Conservation (phyloP, 75 land plant genomes). For the Ceratopteris richardii region DNA sequence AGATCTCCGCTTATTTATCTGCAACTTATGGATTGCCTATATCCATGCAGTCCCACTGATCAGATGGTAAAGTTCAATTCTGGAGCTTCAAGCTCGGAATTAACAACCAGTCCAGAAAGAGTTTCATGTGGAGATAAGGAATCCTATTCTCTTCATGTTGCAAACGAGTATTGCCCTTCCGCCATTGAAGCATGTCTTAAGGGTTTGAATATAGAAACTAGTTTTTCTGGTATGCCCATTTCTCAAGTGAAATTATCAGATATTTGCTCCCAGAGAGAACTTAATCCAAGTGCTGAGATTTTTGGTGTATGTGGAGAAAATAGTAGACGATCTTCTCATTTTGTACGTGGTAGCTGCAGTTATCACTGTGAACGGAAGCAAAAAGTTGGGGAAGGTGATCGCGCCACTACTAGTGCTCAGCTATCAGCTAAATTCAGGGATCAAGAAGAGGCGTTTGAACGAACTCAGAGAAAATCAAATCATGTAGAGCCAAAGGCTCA, state of each 20-base stretch:
- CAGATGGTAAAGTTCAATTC: conserved; percentile 19
- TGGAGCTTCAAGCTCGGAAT: conserved; percentile 13
- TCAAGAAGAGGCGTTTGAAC: conserved; percentile 6
- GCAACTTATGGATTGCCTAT: conserved; percentile 25
- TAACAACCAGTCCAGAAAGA: conserved; percentile 21
- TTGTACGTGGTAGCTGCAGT: too few relatives aligned
- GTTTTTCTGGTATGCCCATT: too few relatives aligned
- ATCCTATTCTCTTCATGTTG: too few relatives aligned
- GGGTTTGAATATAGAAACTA: too few relatives aligned
- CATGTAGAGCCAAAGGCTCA: neutral
- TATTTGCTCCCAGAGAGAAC: neutral
- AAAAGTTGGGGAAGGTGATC: too few relatives aligned
- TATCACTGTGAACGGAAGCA: too few relatives aligned
- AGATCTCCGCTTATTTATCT: too few relatives aligned
- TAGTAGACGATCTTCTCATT: too few relatives aligned
- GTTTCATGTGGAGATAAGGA: neutral
- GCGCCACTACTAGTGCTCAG: conserved; percentile 8
- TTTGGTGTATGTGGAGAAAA: too few relatives aligned
- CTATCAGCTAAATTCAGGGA: conserved; percentile 5
- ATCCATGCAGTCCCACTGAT: conserved; percentile 40
- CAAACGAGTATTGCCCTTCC: too few relatives aligned
- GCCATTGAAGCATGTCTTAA: too few relatives aligned
- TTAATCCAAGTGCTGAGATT: too few relatives aligned
- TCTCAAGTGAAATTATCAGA: neutral
- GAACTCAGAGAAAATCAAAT: conserved; percentile 4